A percentile compares a stretch with the other conserved stretches of the same genome.
Evolutionary conservation across 1,139 yeast species (phyloP).

Genomic region (Saccharomyces hybrid): DNA sequence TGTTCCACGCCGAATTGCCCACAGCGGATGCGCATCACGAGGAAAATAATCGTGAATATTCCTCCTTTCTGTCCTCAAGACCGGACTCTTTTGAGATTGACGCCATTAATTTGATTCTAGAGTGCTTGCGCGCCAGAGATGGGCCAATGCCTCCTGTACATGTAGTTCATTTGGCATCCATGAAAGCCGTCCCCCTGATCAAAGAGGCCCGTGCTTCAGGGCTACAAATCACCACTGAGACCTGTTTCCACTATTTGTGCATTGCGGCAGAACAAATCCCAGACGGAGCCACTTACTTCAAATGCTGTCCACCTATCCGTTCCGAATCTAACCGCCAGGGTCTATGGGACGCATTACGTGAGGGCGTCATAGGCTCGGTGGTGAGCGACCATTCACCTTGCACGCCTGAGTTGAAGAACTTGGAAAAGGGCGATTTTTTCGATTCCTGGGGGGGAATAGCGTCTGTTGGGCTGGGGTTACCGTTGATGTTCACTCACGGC

Average conservation of each 20-base stretch:
- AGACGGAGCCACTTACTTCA: conserved; percentile 69
- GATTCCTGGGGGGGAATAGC: conserved; percentile 97
- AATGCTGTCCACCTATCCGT: conserved; percentile 93
- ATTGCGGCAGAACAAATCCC: conserved; percentile 71
- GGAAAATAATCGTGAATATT: conserved; percentile 61
- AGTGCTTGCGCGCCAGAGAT: conserved; percentile 16
- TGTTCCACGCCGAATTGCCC: conserved; percentile 93
- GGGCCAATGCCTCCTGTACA: conserved; percentile 59
- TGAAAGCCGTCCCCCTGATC: conserved; percentile 68
- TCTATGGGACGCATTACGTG: conserved; percentile 69
- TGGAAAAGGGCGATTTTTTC: conserved; percentile 79
- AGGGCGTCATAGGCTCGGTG: conserved; percentile 67
- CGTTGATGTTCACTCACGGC: conserved; percentile 73
- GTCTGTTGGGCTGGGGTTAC: conserved; percentile 84
- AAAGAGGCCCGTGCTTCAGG: conserved; percentile 53
- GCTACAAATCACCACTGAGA: conserved; percentile 59
- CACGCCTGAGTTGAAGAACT: conserved; percentile 78
- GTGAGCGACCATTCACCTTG: conserved; percentile 96
- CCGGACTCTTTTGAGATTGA: conserved; percentile 84
- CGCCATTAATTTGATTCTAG: conserved; percentile 66
- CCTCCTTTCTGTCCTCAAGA: conserved; percentile 71
- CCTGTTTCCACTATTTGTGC: conserved; percentile 86
- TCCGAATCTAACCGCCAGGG: conserved; percentile 58
- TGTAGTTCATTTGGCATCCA: conserved; percentile 83
- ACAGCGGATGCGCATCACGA: conserved; percentile 34